Base-by-base conservation (phyloP, 768 basidiomycete species). In the Leccinum subgranulosum region DNA sequence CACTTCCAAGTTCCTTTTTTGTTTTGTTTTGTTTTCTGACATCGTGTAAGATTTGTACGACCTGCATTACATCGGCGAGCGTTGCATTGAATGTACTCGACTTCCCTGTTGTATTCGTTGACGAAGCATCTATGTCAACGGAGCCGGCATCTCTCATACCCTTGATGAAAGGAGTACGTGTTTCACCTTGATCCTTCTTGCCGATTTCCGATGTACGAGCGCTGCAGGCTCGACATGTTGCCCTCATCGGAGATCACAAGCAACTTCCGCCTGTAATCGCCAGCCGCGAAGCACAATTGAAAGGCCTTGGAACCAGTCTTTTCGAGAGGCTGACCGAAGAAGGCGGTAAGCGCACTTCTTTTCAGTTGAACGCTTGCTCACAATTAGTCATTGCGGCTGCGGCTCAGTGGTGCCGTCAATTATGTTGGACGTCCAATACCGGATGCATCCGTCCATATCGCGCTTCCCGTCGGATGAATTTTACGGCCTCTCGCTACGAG, bases 231-330 rank as follows among this genome's bases (percentile, higher is more conserved):
- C 80, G 77, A 52, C 94, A 97, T 64, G 79, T 92, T 31, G 84
- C 92, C 1, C 82, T 98, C 48, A 95, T 98, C 64, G 94, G 94
- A n/a, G 94, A 98, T 74, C 94, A 98, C 73, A 96, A 96, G 67
- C 94, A 98, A 69, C 79, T 98, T 10, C 93, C 94, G 8, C 93
- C 94, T 0, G 84, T 96, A 60, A 91, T 96, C 56, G 78, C 84
- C 21, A 92, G 89, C 60, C 78, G 79, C 21, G 85, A 91, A 67
- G 94, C 93, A 0, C 80, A 83, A 63, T 72, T 80, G 21, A 82
- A 83, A 17, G 92, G 92, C 2, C 76, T 97, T 17, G 86, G 85
- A 12, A 80, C 84, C 27, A 92, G 90, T 74, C 78, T 98, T 21
- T 98, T 98, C 61, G 95, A 98, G 71, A 79, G 94, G 36, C 75